Base-by-base conservation (phyloP, 768 basidiomycete species). In the Infundibulicybe gibba region DNA sequence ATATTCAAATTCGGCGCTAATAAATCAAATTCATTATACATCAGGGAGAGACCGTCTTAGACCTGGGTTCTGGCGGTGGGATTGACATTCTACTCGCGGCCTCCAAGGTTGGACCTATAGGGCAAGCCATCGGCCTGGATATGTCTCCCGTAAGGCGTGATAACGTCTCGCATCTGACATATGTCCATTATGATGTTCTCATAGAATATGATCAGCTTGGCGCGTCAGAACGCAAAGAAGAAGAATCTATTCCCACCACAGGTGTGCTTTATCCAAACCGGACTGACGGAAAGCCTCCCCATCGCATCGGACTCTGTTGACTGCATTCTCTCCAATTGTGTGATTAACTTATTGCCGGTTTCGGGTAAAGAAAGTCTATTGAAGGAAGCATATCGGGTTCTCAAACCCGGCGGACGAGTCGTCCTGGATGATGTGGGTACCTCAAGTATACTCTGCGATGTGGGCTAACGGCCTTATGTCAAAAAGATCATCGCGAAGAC, bases 1-100 rank as follows among this genome's bases (percentile, higher is more conserved):
- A 5, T 43, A 11, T 37, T 8, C 47, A 12, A 17, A 8, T 19
- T 41, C 3, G 32, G 11, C 13, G 6, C 15, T 15, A 20, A 10
- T 9, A 13, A 21, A 13, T 30, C 14, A 17, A 45, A 40, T 25
- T 17, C 17, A 19, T n/a, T 25, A n/a, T n/a, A 25, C 15, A 12
- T 14, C 49, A 81, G 80, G 81, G 81, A 39, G 81, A 83, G 60
- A 64, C 57, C 1, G 72, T 81, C 3, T 56, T 84, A 1, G 77
- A 83, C 56, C 66, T 84, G 6, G 81, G 81, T 6, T 78, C 72
- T 2, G 80, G 81, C 1, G 77, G 71, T 2, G 81, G 81, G 0
- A 64, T 79, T 10, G 79, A 83, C 50, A 66, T 82, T 25, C 71
- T 83, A 42, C 66, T 80, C 9, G 75, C 80, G 0, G 79, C 78